Evolutionary conservation across 495 filamentous ascomycete genomes (phyloP), one percentile per base, ranked within the genome.

Genomic region (Tuber indicum): DNA sequence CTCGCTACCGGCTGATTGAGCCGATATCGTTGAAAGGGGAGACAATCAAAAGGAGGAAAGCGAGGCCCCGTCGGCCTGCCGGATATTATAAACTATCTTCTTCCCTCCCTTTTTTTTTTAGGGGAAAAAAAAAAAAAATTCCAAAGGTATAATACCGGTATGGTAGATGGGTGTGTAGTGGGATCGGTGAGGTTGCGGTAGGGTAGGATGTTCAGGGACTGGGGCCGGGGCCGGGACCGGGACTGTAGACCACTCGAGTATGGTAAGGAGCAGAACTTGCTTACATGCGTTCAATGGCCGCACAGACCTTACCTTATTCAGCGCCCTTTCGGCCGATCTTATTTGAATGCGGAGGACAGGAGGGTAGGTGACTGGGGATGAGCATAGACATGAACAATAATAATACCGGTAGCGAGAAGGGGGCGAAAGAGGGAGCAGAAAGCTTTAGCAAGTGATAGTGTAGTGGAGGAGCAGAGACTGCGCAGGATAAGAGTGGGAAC

Each of bases 11-110:
- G n/a, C 26, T 26, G 52, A 26, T 26, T 19, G 58, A 36, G 58
- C 58, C 58, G 26, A 26, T 66, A 66, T 66, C 58, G n/a, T 66
- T 66, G 58, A 66, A 66, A 32, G 58, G 49, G 23, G 49, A n/a
- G 49, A 58, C 49, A 10, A n/a, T 3, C 1, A 32, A 32, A 32
- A 66, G 58, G 58, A 3, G 52, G 49, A 10, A 62, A 62, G 52
- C 21, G 52, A 62, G 52, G 52, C 52, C n/a, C 12, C 26, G 58
- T 17, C 14, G n/a, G 58, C 58, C 26, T 66, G 58, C 58, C 2
- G 26, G 16, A 5, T 26, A 17, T 66, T 66, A 66, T 66, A n/a
- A 10, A 58, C 52, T n/a, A 6, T 58, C 10, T 8, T 9, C 47
- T 23, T 23, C 47, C 47, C n/a, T 26, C 7, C 17, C 26, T n/a